Evolutionary conservation across 352 stramenopile species (phyloP).

Genomic region (Pythium diclinum): DNA sequence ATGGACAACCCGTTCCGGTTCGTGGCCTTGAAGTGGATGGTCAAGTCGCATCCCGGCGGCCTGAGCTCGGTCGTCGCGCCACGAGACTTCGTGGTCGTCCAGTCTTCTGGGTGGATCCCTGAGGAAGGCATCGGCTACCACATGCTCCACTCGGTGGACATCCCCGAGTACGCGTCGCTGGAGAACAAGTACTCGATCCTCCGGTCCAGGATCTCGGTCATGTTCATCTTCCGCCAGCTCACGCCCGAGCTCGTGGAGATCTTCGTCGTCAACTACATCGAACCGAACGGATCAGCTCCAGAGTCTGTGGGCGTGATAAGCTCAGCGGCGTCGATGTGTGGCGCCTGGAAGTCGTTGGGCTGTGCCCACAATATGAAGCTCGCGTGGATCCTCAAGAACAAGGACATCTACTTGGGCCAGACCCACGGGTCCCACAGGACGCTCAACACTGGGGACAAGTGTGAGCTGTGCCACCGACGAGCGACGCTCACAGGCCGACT

Average conservation of each 20-base stretch:
- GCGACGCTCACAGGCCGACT: slow-evolving; percentile 14
- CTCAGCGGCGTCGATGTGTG: slow-evolving; percentile 33
- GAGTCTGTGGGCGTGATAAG: slow-evolving; percentile 40
- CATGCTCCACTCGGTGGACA: slow-evolving; percentile 43
- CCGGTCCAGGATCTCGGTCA: slow-evolving; percentile 39
- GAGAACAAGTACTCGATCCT: slow-evolving; percentile 32
- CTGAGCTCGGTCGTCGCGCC: slow-evolving; percentile 16
- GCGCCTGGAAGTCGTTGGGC: slow-evolving; percentile 32
- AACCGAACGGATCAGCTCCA: slow-evolving; percentile 38
- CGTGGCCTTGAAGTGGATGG: slow-evolving; percentile 25
- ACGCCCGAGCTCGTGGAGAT: slow-evolving; percentile 37
- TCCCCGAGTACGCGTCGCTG: slow-evolving; percentile 35
- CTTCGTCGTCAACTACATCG: slow-evolving; percentile 43
- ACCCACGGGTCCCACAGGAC: neutral
- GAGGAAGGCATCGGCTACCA: slow-evolving; percentile 35
- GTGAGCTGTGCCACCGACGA: slow-evolving; percentile 13
- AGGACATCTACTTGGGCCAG: slow-evolving; percentile 18
- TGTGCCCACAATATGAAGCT: slow-evolving; percentile 26
- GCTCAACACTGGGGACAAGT: slow-evolving; percentile 12
- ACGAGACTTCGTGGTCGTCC: slow-evolving; percentile 18
- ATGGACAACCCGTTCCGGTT: slow-evolving; percentile 21
- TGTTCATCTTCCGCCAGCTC: slow-evolving; percentile 35
- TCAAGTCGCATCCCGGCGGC: slow-evolving; percentile 16
- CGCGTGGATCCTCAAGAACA: slow-evolving; percentile 38
- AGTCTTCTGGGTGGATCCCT: slow-evolving; percentile 12